phyloP scores from a whole-genome alignment of 495 filamentous ascomycete genomes.

The Barbatosphaeria neglecta region DNA sequence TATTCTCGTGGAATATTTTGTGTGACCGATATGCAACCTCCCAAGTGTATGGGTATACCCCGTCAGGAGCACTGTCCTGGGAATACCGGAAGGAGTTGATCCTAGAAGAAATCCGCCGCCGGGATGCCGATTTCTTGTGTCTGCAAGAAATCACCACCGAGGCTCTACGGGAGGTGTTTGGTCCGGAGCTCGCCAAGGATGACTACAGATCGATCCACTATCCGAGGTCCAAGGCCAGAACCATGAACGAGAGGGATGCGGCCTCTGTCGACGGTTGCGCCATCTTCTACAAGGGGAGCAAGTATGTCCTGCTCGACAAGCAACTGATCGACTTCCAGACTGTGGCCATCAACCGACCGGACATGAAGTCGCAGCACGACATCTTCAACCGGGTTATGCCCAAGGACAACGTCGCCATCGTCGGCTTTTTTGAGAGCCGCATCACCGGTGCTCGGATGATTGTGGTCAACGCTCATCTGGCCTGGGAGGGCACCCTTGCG shows the following conservation, averaged over 20 bases:
- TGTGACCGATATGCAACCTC: slow-evolving; percentile 84
- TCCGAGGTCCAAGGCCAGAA: slow-evolving; percentile 74
- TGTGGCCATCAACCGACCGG: slow-evolving; percentile 79
- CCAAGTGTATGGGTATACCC: slow-evolving; percentile 77
- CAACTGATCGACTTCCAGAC: slow-evolving; percentile 85
- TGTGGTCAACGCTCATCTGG: slow-evolving; percentile 84
- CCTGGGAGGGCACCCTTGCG: slow-evolving; percentile 80
- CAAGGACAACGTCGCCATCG: slow-evolving; percentile 86
- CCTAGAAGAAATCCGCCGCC: slow-evolving; percentile 63
- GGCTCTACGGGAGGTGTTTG: slow-evolving; percentile 81
- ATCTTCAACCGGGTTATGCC: slow-evolving; percentile 98
- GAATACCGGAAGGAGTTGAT: slow-evolving; percentile 73
- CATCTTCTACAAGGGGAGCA: slow-evolving; percentile 85
- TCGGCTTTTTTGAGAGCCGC: slow-evolving; percentile 84
- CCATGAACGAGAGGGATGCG: slow-evolving; percentile 81
- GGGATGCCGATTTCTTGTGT: slow-evolving; percentile 78
- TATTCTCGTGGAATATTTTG: slow-evolving; percentile 86
- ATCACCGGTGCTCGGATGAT: slow-evolving; percentile 79
- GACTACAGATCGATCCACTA: slow-evolving; percentile 92
- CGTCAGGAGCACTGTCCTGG: slow-evolving; percentile 68
- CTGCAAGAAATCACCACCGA: slow-evolving; percentile 88
- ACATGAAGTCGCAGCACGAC: slow-evolving; percentile 91
- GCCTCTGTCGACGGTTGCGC: slow-evolving; percentile 87
- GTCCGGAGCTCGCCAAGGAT: slow-evolving; percentile 63
- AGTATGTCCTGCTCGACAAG: slow-evolving; percentile 88